A percentile compares a stretch with the other conserved stretches of the same genome.
Evolutionary conservation across 1,284 basidiomycete genomes (phyloP).

Genomic region (Phellopilus nigrolimitatus): DNA sequence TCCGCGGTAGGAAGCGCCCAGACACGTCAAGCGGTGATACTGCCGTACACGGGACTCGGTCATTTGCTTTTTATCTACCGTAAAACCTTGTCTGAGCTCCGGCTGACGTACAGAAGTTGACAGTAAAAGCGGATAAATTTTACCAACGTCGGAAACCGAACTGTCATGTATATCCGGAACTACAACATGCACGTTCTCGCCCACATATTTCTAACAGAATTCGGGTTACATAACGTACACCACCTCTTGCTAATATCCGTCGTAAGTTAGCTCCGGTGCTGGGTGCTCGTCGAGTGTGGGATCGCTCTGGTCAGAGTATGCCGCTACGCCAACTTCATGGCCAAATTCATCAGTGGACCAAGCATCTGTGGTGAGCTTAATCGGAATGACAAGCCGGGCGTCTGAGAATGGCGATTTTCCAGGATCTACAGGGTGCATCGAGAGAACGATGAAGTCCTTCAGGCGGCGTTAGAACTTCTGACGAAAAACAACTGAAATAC

Average conservation of each 20-base stretch:
- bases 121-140: too few relatives aligned
- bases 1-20: not conserved
- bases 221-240: too few relatives aligned
- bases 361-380: constrained; percentile 62
- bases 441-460: constrained; percentile 61
- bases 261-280: constrained; percentile 16
- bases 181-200: too few relatives aligned
- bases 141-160: too few relatives aligned
- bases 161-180: too few relatives aligned
- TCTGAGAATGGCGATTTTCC: constrained; percentile 51
- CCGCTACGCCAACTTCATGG: constrained; percentile 12
- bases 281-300: constrained; percentile 13
- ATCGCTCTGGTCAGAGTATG: constrained; percentile 15
- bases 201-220: too few relatives aligned
- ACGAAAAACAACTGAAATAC: constrained; percentile 13
- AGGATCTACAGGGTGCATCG: constrained; percentile 52
- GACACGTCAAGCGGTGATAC: too few relatives aligned
- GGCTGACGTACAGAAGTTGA: too few relatives aligned
- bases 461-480: constrained; percentile 9
- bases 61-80: too few relatives aligned
- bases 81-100: too few relatives aligned
- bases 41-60: too few relatives aligned
- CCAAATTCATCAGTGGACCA: constrained; percentile 40
- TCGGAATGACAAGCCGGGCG: constrained; percentile 52
- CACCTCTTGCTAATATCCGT: not conserved